Evolutionary conservation across 2,329 filamentous ascomycete species (phyloP), one percentile per base, ranked within the genome.

Genomic region (Penicillium sp.): DNA sequence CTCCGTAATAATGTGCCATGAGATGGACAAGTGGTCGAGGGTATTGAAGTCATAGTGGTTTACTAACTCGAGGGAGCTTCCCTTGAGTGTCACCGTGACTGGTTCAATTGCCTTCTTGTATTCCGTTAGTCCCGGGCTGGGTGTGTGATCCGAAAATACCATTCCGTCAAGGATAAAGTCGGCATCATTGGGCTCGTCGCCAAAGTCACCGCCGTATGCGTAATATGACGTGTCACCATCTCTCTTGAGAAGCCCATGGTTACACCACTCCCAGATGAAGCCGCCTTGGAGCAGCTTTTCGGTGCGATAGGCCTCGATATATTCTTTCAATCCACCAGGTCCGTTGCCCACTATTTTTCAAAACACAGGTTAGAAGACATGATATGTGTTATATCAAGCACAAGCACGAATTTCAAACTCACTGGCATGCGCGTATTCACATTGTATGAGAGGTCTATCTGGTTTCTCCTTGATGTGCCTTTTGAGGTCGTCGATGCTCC

Each of bases 311-410:
- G 81, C 79, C 38, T 86, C 78, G 47, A 88, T 79, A 59, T 91
- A 91, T 61, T 90, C 88, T 60, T 87, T 82, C 13, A 91, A 78
- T 36, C 83, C 83, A 1, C 89, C 88, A 0, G 89, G 89, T 0
- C 87, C 88, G 64, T 90, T 91, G 6, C 89, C 89, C 88, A 91
- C 43, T 47, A 33, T 19, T 10, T 6, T 6, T 15, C 4, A 6
- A n/a, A 35, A 5, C 15, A 47, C 9, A 6, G 1, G 25, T 53
- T 8, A 53, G 50, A 31, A n/a, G 4, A 4, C 10, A 13, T 17
- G 4, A 3, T 10, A 39, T 1, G 6, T 21, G 5, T 21, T 13
- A 6, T 6, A 3, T 12, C n/a, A 13, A 21, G 5, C n/a, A 19
- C 9, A 12, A 6, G 27, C 27, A 9, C 1, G 2, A 9, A 21